A percentile compares a stretch with the other conserved stretches of the same genome.
Conservation (phyloP, 768 basidiomycete species). For the Tylopilus cervinicoccineus region DNA sequence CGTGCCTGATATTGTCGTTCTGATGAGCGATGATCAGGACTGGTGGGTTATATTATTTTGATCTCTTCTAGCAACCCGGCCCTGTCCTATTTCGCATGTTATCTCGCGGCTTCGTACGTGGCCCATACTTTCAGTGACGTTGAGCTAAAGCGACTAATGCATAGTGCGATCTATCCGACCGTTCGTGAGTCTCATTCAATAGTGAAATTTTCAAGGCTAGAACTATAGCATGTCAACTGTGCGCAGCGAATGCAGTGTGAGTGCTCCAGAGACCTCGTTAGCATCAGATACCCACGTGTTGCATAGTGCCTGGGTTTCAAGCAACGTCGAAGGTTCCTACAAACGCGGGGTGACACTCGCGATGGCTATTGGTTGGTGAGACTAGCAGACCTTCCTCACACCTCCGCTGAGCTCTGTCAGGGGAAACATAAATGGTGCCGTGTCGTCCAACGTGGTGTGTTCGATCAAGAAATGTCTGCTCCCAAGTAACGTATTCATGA, state of each 20-base stretch:
- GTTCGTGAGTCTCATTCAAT: slow-evolving; percentile 33
- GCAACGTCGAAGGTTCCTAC: slow-evolving; percentile 71
- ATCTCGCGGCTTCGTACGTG: slow-evolving; percentile 64
- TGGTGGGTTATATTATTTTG: slow-evolving; percentile 65
- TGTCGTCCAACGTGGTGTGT: slow-evolving; percentile 62
- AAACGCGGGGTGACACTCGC: slow-evolving; percentile 68
- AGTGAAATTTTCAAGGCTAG: not conserved
- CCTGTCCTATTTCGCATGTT: slow-evolving; percentile 71
- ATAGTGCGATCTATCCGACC: slow-evolving; percentile 45
- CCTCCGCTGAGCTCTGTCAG: slow-evolving; percentile 20
- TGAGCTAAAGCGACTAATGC: not conserved
- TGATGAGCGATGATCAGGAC: slow-evolving; percentile 27
- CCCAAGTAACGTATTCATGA: not conserved
- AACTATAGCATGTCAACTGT: not conserved
- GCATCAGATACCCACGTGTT: not conserved
- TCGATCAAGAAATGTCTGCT: not conserved
- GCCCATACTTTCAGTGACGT: not conserved
- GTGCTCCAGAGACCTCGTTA: slow-evolving; percentile 16
- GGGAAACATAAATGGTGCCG: slow-evolving; percentile 68
- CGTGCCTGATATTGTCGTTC: not conserved
- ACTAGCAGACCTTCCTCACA: slow-evolving; percentile 3
- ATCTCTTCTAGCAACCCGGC: slow-evolving; percentile 55
- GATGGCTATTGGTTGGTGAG: slow-evolving; percentile 59
- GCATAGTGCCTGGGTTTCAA: slow-evolving; percentile 63
- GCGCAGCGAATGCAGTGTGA: slow-evolving; percentile 49